Percentiles rank a stretch among this genome's conserved stretches.
Conservation (phyloP, 768 basidiomycete species). For the Russula sp. region DNA sequence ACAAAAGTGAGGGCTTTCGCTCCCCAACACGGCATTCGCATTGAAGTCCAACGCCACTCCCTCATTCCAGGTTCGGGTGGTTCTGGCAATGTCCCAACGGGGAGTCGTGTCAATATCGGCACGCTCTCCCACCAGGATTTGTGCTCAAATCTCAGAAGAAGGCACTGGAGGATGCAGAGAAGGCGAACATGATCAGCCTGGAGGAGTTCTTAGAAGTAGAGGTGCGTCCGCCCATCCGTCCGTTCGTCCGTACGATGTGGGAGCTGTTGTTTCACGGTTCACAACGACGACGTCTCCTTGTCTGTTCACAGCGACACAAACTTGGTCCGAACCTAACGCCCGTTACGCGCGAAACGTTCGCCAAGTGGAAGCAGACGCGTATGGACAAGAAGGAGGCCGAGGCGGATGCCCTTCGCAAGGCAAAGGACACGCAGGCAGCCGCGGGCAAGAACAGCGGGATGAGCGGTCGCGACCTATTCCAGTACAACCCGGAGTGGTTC, state of each 20-base stretch:
- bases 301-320: slow-evolving; percentile 73
- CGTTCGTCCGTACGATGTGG: background rate
- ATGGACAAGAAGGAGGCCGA: slow-evolving; percentile 95
- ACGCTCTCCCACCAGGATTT: slow-evolving; percentile 94
- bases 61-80: slow-evolving; percentile 66
- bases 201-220: slow-evolving; percentile 98
- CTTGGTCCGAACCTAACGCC: slow-evolving; percentile 86
- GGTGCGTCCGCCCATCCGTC: slow-evolving; percentile 41
- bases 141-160: slow-evolving; percentile 93
- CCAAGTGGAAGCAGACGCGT: slow-evolving; percentile 91
- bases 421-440: slow-evolving; percentile 72
- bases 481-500: slow-evolving; percentile 95
- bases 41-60: background rate
- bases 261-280: background rate
- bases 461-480: slow-evolving; percentile 96
- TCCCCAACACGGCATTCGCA: background rate
- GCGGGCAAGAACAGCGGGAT: slow-evolving; percentile 92
- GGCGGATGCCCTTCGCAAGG: slow-evolving; percentile 68
- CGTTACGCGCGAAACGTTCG: slow-evolving; percentile 87
- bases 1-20: slow-evolving; percentile 50
- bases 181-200: slow-evolving; percentile 80
- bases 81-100: slow-evolving; percentile 95
- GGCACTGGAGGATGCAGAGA: slow-evolving; percentile 84
- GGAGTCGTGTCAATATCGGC: slow-evolving; percentile 86
- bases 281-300: background rate